Conservation (phyloP, 768 basidiomycete species). For the Phlebiopsis gigantea region DNA sequence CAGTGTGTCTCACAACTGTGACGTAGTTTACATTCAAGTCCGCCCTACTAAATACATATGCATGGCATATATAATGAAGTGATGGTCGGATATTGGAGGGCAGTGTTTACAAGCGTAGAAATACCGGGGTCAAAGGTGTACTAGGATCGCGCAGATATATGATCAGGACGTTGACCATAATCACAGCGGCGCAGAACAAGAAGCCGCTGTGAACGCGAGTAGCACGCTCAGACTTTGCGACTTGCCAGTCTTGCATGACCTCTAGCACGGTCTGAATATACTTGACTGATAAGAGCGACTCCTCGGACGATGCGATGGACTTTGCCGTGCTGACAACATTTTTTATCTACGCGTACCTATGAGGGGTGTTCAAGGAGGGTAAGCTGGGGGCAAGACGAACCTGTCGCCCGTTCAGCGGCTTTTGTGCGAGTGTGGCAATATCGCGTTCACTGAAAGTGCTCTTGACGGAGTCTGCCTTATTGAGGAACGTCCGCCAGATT, state of each 20-base stretch:
- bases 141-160: neutral
- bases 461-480: slow-evolving; percentile 3
- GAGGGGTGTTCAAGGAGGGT: neutral
- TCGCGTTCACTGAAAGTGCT: slow-evolving; percentile 15
- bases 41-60: no score
- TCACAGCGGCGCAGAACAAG: neutral
- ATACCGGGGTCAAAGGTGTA: neutral
- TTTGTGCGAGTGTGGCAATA: slow-evolving; percentile 18
- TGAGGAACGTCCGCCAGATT: slow-evolving; percentile 28
- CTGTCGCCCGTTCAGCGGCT: slow-evolving; percentile 27
- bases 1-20: no score
- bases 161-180: neutral
- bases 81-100: no score
- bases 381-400: slow-evolving; percentile 4
- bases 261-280: slow-evolving; percentile 1
- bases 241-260: slow-evolving; percentile 5
- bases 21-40: no score
- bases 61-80: no score
- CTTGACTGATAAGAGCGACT: neutral
- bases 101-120: neutral
- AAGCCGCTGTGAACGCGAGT: neutral
- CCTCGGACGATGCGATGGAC: neutral
- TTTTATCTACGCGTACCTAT: slow-evolving; percentile 2
- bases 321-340: slow-evolving; percentile 6
- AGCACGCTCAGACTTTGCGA: neutral